Evolutionary conservation across 1,284 basidiomycete species (phyloP), one percentile per base, ranked within the genome.

Genomic region (Flammula alnicola): DNA sequence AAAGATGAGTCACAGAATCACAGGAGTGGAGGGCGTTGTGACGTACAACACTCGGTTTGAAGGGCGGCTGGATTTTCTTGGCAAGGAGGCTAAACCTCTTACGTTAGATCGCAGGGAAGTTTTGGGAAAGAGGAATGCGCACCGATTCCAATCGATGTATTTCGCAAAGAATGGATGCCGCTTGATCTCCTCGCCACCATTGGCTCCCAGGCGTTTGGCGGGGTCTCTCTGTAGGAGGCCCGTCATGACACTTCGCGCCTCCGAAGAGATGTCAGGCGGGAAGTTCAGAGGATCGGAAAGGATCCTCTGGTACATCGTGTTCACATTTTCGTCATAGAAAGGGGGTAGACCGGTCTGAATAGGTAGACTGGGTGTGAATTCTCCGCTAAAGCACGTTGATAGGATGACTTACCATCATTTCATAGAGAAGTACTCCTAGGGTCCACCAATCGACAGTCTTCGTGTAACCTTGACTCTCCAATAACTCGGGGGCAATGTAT

Each of bases 371-470:
- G 50, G 49, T 47, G 14, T 32, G 10, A 16, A 25, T 30, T 12
- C 17, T 16, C 8, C 16, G 19, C 11, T 23, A 6, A 4, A 12
- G 12, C 23, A 7, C 5, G 1, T 49, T 23, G 16, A 25, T 14
- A 46, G 45, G 11, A 26, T 6, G 41, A 45, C 30, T 26, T 47
- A 87, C 91, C 79, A 98, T 93, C 97, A 99, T 99, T 71, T 99
- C 96, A 67, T 97, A 99, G 22, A 99, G 79, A 26, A 99, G 77
- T 3, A 99, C 96, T 51, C 96, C 97, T 1, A 99, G 81, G 1
- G 96, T 99, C 96, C 96, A 99, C 96, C 96, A 99, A 68, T 99
- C 96, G 17, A 99, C 95, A 0, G 94, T 96, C 75, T 98, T 98
- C 25, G 95, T 98, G 72, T 99, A 99, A 3, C 96, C 96, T 65